phyloP scores from a whole-genome alignment of 2,329 filamentous ascomycete genomes.

The Talaromyces verruculosus region DNA sequence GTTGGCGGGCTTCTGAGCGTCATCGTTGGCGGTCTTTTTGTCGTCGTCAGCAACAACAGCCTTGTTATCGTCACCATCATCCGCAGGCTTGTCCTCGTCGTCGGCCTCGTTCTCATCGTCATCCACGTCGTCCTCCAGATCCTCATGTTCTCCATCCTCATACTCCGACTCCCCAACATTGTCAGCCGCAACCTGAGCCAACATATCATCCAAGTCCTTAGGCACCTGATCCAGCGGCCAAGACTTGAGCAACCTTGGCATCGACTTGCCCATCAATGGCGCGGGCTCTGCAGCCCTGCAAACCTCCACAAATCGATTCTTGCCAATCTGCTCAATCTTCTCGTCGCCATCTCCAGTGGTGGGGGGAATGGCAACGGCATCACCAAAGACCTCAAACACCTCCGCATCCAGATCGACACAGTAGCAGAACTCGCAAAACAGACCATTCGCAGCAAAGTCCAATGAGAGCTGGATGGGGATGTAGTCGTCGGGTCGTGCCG shows the following conservation, averaged over 20 bases:
- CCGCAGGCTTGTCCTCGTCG: neutral
- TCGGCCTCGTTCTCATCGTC: too few relatives aligned
- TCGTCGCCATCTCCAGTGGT: neutral
- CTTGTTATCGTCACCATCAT: neutral
- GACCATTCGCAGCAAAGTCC: slow-evolving; percentile 26
- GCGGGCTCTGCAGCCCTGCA: neutral
- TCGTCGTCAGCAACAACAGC: neutral
- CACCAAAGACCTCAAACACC: slow-evolving; percentile 22
- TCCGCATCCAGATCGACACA: slow-evolving; percentile 29
- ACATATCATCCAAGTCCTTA: slow-evolving; percentile 8
- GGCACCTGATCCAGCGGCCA: slow-evolving; percentile 12
- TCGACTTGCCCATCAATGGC: neutral
- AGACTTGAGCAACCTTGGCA: slow-evolving; percentile 12
- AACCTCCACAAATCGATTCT: slow-evolving; percentile 10
- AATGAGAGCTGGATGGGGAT: slow-evolving; percentile 22
- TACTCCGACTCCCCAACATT: neutral
- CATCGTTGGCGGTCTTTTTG: neutral
- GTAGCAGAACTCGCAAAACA: slow-evolving; percentile 32
- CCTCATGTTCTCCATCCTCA: neutral
- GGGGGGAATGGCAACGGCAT: neutral
- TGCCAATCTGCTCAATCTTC: neutral
- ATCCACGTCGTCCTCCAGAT: neutral
- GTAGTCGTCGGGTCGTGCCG: slow-evolving; percentile 22
- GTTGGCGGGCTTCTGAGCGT: neutral
- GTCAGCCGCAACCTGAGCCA: neutral